Conservation (phyloP, 2,329 filamentous ascomycete genomes). For the Talaromyces sp. region DNA sequence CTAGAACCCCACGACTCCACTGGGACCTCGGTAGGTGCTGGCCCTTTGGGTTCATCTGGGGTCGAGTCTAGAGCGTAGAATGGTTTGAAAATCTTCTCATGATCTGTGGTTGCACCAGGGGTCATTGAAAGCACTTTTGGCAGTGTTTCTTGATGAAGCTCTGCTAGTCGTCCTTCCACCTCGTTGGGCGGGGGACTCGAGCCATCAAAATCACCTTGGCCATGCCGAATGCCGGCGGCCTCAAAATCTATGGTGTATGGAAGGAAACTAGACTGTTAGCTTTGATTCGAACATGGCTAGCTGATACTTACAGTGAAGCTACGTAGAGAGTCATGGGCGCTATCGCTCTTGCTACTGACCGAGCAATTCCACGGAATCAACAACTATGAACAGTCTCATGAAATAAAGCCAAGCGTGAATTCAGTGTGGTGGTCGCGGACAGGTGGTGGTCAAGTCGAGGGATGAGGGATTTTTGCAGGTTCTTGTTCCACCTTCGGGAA, state of each 20-base stretch:
- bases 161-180: slow-evolving; percentile 27
- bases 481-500: not conserved
- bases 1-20: slow-evolving; percentile 70
- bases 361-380: not conserved
- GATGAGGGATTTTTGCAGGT: slow-evolving; percentile 4
- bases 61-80: slow-evolving; percentile 28
- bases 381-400: not conserved
- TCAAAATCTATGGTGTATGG: slow-evolving; percentile 39
- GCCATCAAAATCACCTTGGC: slow-evolving; percentile 25
- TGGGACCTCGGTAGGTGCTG: slow-evolving; percentile 61
- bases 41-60: slow-evolving; percentile 30
- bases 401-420: not conserved
- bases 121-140: slow-evolving; percentile 29
- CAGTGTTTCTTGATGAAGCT: slow-evolving; percentile 21
- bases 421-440: not conserved
- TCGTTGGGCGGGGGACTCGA: slow-evolving; percentile 25
- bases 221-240: slow-evolving; percentile 23
- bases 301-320: slow-evolving; percentile 32
- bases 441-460: not conserved
- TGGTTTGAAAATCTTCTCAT: slow-evolving; percentile 39
- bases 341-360: not conserved
- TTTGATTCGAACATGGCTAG: not conserved
- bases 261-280: slow-evolving; percentile 29
- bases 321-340: slow-evolving; percentile 34
- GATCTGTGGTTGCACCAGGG: slow-evolving; percentile 38